Evolutionary conservation across 306 rosid species (phyloP).

Genomic region (Ochetophila trinervis): DNA sequence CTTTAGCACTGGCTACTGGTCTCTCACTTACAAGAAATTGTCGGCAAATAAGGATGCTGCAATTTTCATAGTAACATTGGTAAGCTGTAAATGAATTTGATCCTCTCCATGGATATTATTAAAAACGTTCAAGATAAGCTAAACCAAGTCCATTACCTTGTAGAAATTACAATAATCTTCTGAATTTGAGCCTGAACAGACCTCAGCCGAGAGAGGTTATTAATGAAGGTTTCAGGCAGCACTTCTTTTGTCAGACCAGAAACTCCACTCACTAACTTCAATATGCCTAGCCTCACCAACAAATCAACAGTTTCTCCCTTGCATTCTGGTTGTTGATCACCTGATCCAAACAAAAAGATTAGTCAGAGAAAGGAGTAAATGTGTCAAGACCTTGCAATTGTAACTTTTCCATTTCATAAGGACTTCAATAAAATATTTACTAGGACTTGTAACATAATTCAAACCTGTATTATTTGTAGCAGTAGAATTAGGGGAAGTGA

Average conservation of each 20-base stretch:
- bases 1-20: constrained; percentile 37
- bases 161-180: constrained; percentile 68
- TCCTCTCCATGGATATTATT: too few relatives aligned
- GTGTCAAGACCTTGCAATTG: not conserved
- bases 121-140: too few relatives aligned
- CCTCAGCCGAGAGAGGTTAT: constrained; percentile 74
- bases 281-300: constrained; percentile 70
- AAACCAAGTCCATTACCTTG: constrained; percentile 44
- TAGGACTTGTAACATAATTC: not conserved
- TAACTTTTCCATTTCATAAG: not conserved
- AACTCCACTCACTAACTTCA: constrained; percentile 60
- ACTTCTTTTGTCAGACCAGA: constrained; percentile 62
- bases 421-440: not conserved
- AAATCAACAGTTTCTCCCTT: constrained; percentile 75
- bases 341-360: constrained; percentile 36
- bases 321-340: constrained; percentile 61
- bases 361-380: constrained; percentile 3
- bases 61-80: constrained; percentile 19
- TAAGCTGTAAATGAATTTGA: not conserved
- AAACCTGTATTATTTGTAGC: constrained; percentile 41
- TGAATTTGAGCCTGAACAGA: constrained; percentile 83
- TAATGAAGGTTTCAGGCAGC: constrained; percentile 71
- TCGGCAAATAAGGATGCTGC: constrained; percentile 80
- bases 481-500: constrained; percentile 31
- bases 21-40: constrained; percentile 74